Evolutionary conservation across 768 basidiomycete genomes (phyloP), one percentile per base, ranked within the genome.

Genomic region (Boletus fagicola): DNA sequence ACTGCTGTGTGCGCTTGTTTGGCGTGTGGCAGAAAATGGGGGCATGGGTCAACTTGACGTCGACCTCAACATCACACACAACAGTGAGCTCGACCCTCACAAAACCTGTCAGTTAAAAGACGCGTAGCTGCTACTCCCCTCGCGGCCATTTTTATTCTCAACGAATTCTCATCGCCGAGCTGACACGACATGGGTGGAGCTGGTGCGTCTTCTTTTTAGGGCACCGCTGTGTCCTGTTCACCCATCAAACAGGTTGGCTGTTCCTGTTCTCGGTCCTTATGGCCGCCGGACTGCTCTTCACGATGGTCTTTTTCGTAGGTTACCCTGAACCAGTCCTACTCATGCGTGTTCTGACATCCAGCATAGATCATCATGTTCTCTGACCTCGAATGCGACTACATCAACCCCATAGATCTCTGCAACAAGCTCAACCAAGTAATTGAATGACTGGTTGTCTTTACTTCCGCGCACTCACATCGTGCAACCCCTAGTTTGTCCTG

Each of bases 361-460:
- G 5, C 35, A 33, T 65, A 98, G 96, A 98, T 99, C 69, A 98
- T 99, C 80, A 98, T 98, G 96, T 98, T 98, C 81, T 97, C 94
- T 44, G 97, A 98, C 78, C 79, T 98, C 71, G 96, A 98, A 78
- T 97, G 94, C 80, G 94, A 97, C 82, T 98, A 98, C 78, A 96
- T 98, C 81, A 99, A 99, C 76, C 97, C 97, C 51, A 99, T 99
- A 84, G 97, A 99, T 75, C 87, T 98, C 39, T 98, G 97, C 78
- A 98, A 98, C 78, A 98, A 97, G 80, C 87, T 98, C 67, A 98
- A 98, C 72, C 92, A 94, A 76, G 96, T 96, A 62, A 46, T 80
- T 75, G 5, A 12, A 42, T 28, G 16, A 40, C 26, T 13, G 31
- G 44, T 24, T 55, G 5, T 49, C 22, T 4, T 11, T 40, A 11